These are phyloP conservation scores for Petasospora fabianii DNA, from an alignment of 1,139 yeast genomes.

Conservation along the genomic window DNA sequence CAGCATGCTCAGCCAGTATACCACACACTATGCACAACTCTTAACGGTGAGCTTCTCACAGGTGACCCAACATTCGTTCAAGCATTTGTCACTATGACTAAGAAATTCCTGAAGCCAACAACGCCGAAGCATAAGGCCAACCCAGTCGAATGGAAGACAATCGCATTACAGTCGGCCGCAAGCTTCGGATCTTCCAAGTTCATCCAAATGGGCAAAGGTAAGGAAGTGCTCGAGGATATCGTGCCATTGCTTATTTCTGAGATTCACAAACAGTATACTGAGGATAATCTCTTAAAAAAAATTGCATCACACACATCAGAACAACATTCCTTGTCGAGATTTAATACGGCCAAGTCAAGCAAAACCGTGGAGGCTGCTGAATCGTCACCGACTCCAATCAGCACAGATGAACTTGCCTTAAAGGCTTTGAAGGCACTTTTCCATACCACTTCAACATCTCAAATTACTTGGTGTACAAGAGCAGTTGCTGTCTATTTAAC, in stretches of 20 bases:
- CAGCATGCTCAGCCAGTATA: constrained; percentile 51
- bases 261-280: constrained; percentile 15
- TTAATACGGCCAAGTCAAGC: constrained; percentile 17
- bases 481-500: constrained; percentile 40
- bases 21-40: constrained; percentile 55
- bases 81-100: constrained; percentile 16
- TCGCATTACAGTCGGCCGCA: constrained; percentile 21
- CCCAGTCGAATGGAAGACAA: constrained; percentile 22
- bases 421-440: constrained; percentile 46
- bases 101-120: constrained; percentile 15
- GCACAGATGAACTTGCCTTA: constrained; percentile 34
- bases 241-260: constrained; percentile 21
- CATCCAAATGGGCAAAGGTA: constrained; percentile 16
- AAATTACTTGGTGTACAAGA: constrained; percentile 44
- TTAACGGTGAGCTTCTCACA: constrained; percentile 65
- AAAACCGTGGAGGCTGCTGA: constrained; percentile 6
- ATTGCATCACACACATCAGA: constrained; percentile 21
- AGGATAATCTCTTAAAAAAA: constrained; percentile 18
- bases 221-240: constrained; percentile 14
- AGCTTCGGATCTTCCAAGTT: constrained; percentile 23
- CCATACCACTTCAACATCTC: constrained; percentile 47
- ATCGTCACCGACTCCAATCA: constrained; percentile 19
- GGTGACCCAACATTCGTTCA: constrained; percentile 66
- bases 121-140: constrained; percentile 15
- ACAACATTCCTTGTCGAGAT: constrained; percentile 24